Conservation (phyloP, 208 protist genomes). For the Wallacemonas sp. region DNA sequence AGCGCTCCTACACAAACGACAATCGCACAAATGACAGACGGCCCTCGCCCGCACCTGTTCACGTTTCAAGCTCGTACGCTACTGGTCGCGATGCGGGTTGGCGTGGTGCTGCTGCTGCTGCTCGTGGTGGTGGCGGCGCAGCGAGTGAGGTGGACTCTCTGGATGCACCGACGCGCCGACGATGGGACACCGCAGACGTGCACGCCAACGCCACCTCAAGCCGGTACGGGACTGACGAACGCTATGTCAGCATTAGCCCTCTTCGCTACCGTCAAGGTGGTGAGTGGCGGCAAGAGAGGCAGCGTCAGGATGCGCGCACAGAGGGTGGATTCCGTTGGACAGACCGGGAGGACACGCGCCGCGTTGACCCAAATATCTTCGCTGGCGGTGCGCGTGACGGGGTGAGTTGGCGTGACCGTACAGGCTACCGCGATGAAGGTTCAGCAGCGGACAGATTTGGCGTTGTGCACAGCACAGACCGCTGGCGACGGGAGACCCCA, state of each 20-base stretch:
- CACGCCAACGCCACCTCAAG: neutral
- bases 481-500: neutral
- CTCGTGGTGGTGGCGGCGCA: too few species aligned
- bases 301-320: neutral
- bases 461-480: conserved; percentile 1
- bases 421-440: too few species aligned
- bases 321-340: neutral
- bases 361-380: neutral
- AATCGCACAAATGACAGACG: neutral
- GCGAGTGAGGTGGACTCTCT: too few species aligned
- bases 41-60: neutral
- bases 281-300: neutral
- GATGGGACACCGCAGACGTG: neutral
- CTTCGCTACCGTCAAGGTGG: neutral
- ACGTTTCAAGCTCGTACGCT: neutral
- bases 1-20: neutral
- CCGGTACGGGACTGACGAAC: neutral
- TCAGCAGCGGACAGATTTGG: neutral
- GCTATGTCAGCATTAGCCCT: conserved; percentile 11
- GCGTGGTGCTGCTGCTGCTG: too few species aligned
- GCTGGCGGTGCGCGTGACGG: neutral
- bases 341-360: neutral
- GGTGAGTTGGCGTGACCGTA: neutral
- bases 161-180: neutral
- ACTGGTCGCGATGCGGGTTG: too few species aligned